Evolutionary conservation across 345 rosid genomes (phyloP), one percentile per base, ranked within the genome.

Genomic region (Pugionium cornutum): DNA sequence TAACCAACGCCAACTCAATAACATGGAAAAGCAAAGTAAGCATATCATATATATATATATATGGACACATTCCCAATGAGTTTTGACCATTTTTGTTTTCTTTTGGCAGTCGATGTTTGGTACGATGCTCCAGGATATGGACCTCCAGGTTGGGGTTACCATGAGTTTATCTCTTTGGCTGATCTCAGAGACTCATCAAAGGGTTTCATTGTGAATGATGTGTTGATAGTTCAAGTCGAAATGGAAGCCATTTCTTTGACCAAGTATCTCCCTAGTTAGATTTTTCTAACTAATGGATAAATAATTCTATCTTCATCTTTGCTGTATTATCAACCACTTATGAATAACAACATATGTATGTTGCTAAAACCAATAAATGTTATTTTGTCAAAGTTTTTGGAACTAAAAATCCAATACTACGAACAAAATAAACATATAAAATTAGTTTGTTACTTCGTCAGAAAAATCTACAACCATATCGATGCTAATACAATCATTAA

Each of bases 181-280:
- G 10, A 53, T 11, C 60, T 66, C 10, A 43, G 7, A 7, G 60
- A 66, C 26, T 9, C 52, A 43, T 66, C 64, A 9, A 70, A 70
- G 49, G 69, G 75, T 5, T 70, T 53, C 1, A 2, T 55, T 62
- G 64, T 55, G 36, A 41, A 53, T 2, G 75, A 70, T 62, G 1
- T 39, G 35, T 30, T 63, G 35, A 47, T 7, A 5, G 69, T 70
- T 25, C 26, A 70, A 70, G 58, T 39, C 3, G 51, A 47, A 29
- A 4, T 70, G 0, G 64, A 63, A 9, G 45, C 36, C 1, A 5
- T 70, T 63, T 70, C 75, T 36, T 62, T 40, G 18, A 61, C 60
- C 39, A 54, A 46, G 43, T 53, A 34, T 11, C 6, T 59, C 2
- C 67, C 73, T 26, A 48, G 2, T 42, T 59, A 69, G 66, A 50